Base-by-base conservation (phyloP, 768 basidiomycete genomes). In the Agrocybe pediades region DNA sequence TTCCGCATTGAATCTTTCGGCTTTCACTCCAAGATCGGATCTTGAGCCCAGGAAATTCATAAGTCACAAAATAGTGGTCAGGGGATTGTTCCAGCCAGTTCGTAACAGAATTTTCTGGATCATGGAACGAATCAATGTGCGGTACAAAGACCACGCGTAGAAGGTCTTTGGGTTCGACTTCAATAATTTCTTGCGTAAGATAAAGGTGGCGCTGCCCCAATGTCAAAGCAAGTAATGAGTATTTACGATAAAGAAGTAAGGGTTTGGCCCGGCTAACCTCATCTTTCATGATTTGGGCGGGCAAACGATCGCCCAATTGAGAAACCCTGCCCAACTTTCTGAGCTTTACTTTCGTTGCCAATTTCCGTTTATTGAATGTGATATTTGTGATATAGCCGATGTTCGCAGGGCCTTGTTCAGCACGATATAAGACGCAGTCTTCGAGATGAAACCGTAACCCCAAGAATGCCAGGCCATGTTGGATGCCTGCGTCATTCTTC, bases 391-490 rank as follows among this genome's bases (percentile, higher is more conserved):
- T 73, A 30, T 82, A 80, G 0, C 81, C 89, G 43, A 90, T 78
- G 23, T 77, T 60, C 3, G 81, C 85, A 1, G 83, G 80, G 0
- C 85, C 85, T 1, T 71, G 57, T 0, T 72, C 65, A 0, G 77
- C 73, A 17, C 64, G 70, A 62, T 85, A 78, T 5, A 85, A 69
- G 4, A 83, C 80, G 55, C 81, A 88, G 30, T 92, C 90, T 40
- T 83, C 68, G 0, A 72, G 45, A 49, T 92, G 90, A 56, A 85
- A 91, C 0, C 67, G 68, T 1, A 70, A 58, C 0, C 80, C 82
- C 9, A 66, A 68, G 61, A 73, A 83, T 0, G 72, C 65, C 21
- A 88, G 53, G 0, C 82, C 86, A 17, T 67, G 67, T 0, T 59
- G 53, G 11, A 55, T 46, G 0, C 63, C 65, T n/a, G 63, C 33